Evolutionary conservation across 495 filamentous ascomycete species (phyloP).

Genomic region (Pyrenula aspistea): DNA sequence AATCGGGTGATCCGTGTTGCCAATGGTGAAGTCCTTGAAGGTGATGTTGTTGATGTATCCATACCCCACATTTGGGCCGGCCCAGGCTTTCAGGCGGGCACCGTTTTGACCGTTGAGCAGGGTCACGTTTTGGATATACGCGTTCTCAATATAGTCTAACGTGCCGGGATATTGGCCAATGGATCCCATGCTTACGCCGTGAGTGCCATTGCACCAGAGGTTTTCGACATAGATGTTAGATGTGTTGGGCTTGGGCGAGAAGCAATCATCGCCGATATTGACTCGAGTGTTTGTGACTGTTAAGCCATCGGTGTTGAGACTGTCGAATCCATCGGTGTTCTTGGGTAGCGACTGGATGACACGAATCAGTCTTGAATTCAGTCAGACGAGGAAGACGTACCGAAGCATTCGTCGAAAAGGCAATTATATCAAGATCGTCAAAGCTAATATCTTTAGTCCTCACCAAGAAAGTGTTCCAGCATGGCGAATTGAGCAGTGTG

Average conservation of each 20-base stretch:
- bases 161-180: slow-evolving; percentile 44
- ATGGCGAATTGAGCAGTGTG: slow-evolving; percentile 43
- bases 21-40: slow-evolving; percentile 42
- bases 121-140: slow-evolving; percentile 42
- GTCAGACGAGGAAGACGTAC: slow-evolving; percentile 5
- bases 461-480: slow-evolving; percentile 48
- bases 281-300: slow-evolving; percentile 36
- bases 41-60: slow-evolving; percentile 48
- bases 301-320: slow-evolving; percentile 34
- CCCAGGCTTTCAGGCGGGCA: slow-evolving; percentile 44
- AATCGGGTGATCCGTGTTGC: slow-evolving; percentile 39
- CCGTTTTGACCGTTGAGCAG: slow-evolving; percentile 44
- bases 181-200: slow-evolving; percentile 45
- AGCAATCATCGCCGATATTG: slow-evolving; percentile 47
- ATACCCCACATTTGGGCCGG: slow-evolving; percentile 37
- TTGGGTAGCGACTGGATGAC: slow-evolving; percentile 27
- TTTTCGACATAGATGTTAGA: slow-evolving; percentile 44
- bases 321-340: slow-evolving; percentile 50
- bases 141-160: slow-evolving; percentile 38
- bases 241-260: slow-evolving; percentile 47
- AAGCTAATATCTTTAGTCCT: slow-evolving; percentile 38
- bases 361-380: background rate
- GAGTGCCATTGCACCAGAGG: slow-evolving; percentile 45
- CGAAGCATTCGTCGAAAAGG: slow-evolving; percentile 37
- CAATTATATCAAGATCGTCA: slow-evolving; percentile 38